Evolutionary conservation across 306 rosid genomes (phyloP).

Genomic region (Boehmeria nivea): DNA sequence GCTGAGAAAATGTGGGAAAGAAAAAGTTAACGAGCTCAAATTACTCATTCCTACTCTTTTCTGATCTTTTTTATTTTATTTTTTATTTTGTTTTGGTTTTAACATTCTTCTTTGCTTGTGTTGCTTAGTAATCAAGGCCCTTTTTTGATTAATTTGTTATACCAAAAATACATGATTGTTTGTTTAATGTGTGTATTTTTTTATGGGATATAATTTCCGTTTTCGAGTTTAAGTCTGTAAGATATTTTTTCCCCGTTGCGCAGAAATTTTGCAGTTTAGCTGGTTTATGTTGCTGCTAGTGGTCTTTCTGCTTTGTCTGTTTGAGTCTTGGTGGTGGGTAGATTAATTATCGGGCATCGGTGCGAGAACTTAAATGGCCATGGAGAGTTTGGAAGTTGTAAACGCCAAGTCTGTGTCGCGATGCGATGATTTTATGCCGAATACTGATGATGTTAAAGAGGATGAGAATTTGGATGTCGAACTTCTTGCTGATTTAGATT

Average conservation of each 20-base stretch:
- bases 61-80: neutral
- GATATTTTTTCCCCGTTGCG: slow-evolving; percentile 2
- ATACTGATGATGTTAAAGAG: slow-evolving; percentile 26
- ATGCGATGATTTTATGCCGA: slow-evolving; percentile 19
- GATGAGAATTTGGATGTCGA: slow-evolving; percentile 35
- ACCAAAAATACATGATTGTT: too few species aligned
- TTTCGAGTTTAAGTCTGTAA: neutral
- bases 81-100: neutral
- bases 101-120: too few species aligned
- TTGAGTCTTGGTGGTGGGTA: slow-evolving; percentile 9
- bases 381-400: slow-evolving; percentile 34
- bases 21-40: neutral
- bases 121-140: neutral
- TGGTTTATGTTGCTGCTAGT: neutral
- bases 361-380: slow-evolving; percentile 14
- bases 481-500: slow-evolving; percentile 60
- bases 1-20: slow-evolving; percentile 11
- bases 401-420: slow-evolving; percentile 19
- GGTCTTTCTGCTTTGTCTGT: neutral
- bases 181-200: too few species aligned
- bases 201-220: neutral
- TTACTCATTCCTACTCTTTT: too few species aligned
- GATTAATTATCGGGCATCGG: neutral
- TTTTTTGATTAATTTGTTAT: neutral
- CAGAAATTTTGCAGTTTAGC: neutral